Evolutionary conservation across 1,139 yeast genomes (phyloP).

Genomic region (Debaryomycetaceae sp.): DNA sequence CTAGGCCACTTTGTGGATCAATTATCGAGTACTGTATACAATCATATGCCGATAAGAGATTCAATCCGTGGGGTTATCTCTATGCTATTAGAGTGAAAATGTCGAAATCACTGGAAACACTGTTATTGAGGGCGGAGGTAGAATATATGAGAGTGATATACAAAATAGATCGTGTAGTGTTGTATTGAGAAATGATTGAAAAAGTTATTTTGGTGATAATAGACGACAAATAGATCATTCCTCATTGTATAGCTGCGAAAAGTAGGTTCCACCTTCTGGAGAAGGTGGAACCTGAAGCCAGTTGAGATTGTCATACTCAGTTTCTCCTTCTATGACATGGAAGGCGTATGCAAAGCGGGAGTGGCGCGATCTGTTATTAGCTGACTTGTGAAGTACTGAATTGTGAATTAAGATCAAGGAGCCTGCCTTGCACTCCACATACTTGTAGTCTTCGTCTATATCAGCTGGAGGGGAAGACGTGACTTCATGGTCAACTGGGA

Average conservation of each 20-base stretch:
- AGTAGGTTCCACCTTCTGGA: constrained; percentile 56
- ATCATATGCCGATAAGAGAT: not conserved
- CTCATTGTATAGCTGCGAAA: constrained; percentile 43
- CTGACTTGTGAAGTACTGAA: constrained; percentile 70
- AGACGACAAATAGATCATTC: too few relatives aligned
- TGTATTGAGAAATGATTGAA: too few relatives aligned
- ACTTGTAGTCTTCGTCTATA: constrained; percentile 36
- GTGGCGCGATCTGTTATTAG: constrained; percentile 49
- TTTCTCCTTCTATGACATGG: constrained; percentile 69
- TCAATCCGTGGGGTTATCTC: too few relatives aligned
- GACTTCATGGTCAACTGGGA: constrained; percentile 22
- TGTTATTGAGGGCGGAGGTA: too few relatives aligned
- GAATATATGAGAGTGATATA: too few relatives aligned
- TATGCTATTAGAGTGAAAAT: too few relatives aligned
- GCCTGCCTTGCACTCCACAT: constrained; percentile 69
- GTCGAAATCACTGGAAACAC: too few relatives aligned
- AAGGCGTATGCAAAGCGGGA: constrained; percentile 78
- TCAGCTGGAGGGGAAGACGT: constrained; percentile 17
- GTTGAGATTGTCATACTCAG: constrained; percentile 57
- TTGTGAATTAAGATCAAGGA: constrained; percentile 67
- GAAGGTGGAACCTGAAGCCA: constrained; percentile 77
- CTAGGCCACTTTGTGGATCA: not conserved
- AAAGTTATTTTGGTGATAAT: too few relatives aligned
- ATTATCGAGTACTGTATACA: not conserved
- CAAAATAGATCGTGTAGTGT: too few relatives aligned